Conservation (phyloP, 805 yeast genomes). For the Cephaloascus albidus region DNA sequence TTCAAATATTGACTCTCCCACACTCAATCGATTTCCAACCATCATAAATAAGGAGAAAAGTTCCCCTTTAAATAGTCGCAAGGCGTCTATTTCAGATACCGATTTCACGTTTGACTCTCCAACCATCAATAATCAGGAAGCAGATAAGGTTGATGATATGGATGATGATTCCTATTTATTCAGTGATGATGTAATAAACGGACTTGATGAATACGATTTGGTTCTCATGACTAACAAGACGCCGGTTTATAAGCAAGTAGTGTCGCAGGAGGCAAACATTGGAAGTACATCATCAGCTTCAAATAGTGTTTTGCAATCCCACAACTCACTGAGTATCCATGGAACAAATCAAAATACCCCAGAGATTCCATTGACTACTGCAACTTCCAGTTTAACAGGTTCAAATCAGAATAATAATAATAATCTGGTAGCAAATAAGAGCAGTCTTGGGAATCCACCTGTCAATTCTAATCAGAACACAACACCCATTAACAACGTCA, state of each 20-base stretch:
- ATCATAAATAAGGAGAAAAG: not conserved
- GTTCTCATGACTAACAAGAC: not conserved
- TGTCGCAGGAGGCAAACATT: not conserved
- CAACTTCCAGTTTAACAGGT: not conserved
- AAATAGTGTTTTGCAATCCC: too few species aligned
- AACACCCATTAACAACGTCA: not conserved
- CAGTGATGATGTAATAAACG: constrained; percentile 29
- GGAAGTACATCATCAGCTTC: not conserved
- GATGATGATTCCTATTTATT: constrained; percentile 44
- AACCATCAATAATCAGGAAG: not conserved
- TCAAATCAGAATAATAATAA: too few species aligned
- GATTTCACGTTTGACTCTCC: constrained; percentile 5
- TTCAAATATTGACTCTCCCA: not conserved
- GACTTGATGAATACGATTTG: constrained; percentile 16
- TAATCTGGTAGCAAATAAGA: not conserved
- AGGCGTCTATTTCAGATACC: not conserved
- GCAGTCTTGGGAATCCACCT: not conserved
- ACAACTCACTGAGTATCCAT: too few species aligned
- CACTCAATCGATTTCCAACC: too few species aligned
- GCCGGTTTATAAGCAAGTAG: not conserved
- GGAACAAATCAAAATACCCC: not conserved
- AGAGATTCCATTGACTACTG: not conserved
- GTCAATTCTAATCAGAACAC: not conserved
- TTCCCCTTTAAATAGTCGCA: too few species aligned
- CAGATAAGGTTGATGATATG: not conserved